Conservation (phyloP, 805 yeast species). For the Spathaspora girioi region DNA sequence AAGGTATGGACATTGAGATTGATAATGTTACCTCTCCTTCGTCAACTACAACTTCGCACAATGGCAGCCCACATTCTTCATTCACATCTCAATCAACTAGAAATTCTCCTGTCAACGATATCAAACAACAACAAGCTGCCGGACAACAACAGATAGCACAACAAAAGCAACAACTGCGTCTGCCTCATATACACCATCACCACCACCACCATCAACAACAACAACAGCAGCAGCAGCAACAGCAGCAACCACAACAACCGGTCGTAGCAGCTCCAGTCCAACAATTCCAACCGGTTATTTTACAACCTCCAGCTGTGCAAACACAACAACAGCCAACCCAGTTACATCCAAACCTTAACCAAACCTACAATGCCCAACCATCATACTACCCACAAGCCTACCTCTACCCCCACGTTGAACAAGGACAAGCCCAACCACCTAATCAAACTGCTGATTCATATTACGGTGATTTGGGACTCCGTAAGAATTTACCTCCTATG, state of each 20-base stretch:
- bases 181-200: background rate
- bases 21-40: slow-evolving; percentile 22
- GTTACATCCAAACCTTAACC: slow-evolving; percentile 5
- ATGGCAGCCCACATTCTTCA: slow-evolving; percentile 33
- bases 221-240: background rate
- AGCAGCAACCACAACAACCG: background rate
- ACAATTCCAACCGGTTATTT: background rate
- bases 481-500: background rate
- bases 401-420: slow-evolving; percentile 1
- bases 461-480: background rate
- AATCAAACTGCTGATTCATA: background rate
- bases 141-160: background rate
- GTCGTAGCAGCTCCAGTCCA: background rate
- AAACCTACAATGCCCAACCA: slow-evolving; percentile 3
- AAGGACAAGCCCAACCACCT: slow-evolving; percentile 1
- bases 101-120: slow-evolving; percentile 28
- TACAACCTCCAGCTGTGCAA: slow-evolving; percentile 2
- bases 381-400: slow-evolving; percentile 3
- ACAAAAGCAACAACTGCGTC: background rate
- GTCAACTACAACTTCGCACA: slow-evolving; percentile 11
- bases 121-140: slow-evolving; percentile 1
- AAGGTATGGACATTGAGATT: slow-evolving; percentile 20
- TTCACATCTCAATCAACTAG: slow-evolving; percentile 36
- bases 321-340: slow-evolving; percentile 2
- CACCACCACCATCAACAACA: slow-evolving; percentile 1